These are phyloP conservation scores for Starmera quercuum DNA, from an alignment of 805 yeast genomes.

Conservation along the genomic window DNA sequence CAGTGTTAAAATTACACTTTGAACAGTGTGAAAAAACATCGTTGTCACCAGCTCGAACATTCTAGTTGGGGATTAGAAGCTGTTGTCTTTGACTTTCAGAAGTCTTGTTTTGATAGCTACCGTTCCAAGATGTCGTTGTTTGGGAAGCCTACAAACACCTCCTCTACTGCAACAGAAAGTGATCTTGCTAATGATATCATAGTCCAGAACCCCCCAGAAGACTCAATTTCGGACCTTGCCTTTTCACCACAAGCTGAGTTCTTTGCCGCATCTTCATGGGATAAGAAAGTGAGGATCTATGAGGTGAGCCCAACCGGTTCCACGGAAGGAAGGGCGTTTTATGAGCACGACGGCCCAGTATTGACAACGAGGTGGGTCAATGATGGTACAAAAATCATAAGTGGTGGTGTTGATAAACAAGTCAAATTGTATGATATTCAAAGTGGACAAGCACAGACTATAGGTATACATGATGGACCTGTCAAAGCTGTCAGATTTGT, in stretches of 20 bases:
- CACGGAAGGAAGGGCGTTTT: conserved; percentile 82
- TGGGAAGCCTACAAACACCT: conserved; percentile 17
- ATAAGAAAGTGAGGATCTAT: conserved; percentile 86
- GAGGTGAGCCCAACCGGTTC: conserved; percentile 72
- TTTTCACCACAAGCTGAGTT: conserved; percentile 86
- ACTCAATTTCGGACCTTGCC: conserved; percentile 73
- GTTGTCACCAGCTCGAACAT: too few relatives aligned
- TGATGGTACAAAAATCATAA: conserved; percentile 82
- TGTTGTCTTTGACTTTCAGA: too few relatives aligned
- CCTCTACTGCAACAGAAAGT: conserved; percentile 19
- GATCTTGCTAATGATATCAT: conserved; percentile 65
- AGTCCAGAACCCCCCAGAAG: conserved; percentile 82
- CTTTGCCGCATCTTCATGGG: conserved; percentile 84
- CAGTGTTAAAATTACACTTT: too few relatives aligned
- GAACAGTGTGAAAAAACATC: too few relatives aligned
- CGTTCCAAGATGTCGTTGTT: conserved; percentile 32
- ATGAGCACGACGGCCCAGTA: conserved; percentile 86
- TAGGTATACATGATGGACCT: conserved; percentile 81
- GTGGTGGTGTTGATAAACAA: conserved; percentile 88
- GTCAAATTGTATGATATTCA: conserved; percentile 78
- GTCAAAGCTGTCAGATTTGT: conserved; percentile 71
- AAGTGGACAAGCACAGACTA: conserved; percentile 72
- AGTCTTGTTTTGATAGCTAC: too few relatives aligned
- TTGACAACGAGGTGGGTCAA: conserved; percentile 72
- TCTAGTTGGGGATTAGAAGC: too few relatives aligned